phyloP scores from a whole-genome alignment of 2,329 filamentous ascomycete species.

The Fusarium ambrosium region DNA sequence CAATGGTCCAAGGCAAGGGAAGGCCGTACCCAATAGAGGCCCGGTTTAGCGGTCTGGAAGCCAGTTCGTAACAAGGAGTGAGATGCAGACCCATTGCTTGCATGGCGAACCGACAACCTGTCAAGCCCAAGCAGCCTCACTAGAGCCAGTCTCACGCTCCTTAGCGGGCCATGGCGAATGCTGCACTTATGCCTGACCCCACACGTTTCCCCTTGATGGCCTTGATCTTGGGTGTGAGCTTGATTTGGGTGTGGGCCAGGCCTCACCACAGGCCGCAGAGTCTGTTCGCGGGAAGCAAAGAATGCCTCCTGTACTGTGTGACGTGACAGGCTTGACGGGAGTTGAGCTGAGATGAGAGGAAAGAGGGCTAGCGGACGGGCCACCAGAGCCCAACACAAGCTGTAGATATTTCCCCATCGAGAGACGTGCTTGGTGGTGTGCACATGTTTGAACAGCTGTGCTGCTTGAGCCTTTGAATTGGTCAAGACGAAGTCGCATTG shows the following conservation, averaged over 20 bases:
- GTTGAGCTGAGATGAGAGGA: constrained; percentile 32
- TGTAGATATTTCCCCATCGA: constrained; percentile 30
- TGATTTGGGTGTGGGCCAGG: constrained; percentile 29
- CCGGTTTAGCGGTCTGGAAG: constrained; percentile 27
- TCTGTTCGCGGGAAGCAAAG: constrained; percentile 35
- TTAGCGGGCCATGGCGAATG: constrained; percentile 30
- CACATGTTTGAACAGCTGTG: constrained; percentile 19
- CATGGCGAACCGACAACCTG: constrained; percentile 48
- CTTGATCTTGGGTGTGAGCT: constrained; percentile 27
- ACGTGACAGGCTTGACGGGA: constrained; percentile 26
- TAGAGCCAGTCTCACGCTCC: constrained; percentile 16
- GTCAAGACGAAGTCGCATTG: constrained; percentile 31
- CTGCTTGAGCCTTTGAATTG: constrained; percentile 15
- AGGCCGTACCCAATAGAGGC: constrained; percentile 17
- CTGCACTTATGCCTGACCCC: constrained; percentile 50
- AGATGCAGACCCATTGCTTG: constrained; percentile 46
- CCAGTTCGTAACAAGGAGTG: constrained; percentile 34
- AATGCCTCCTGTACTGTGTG: constrained; percentile 24
- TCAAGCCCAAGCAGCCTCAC: constrained; percentile 46
- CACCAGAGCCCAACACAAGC: constrained; percentile 13
- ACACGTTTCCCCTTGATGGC: constrained; percentile 36
- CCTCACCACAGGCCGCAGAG: constrained; percentile 26
- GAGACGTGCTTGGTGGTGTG: constrained; percentile 32
- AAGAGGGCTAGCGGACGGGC: constrained; percentile 19
- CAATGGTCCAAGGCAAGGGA: constrained; percentile 22